Percentiles rank a stretch among this genome's conserved stretches.
Conservation (phyloP, 352 stramenopile genomes). For the Globisporangium ultimum region DNA sequence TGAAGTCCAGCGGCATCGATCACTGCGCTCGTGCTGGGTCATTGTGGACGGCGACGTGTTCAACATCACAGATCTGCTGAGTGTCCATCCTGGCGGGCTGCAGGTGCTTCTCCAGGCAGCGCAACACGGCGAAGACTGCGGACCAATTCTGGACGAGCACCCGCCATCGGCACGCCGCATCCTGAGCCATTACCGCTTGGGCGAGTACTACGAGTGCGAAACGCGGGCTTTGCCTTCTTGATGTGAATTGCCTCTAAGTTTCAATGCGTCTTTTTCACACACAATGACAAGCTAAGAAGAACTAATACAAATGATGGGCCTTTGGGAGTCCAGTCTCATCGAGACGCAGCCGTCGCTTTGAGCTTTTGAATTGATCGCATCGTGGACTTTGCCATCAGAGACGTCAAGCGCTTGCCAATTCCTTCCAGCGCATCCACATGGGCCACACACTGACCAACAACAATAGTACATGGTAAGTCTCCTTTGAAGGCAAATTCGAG, state of each 20-base stretch:
- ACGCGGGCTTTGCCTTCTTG: conserved; percentile 27
- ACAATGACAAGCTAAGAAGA: not conserved
- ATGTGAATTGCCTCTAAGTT: conserved; percentile 4
- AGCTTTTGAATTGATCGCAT: conserved; percentile 66
- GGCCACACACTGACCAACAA: conserved; percentile 20
- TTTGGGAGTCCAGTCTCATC: not conserved
- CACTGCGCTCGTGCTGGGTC: conserved; percentile 87
- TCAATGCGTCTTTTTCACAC: not conserved
- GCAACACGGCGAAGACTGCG: conserved; percentile 48
- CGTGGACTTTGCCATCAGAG: conserved; percentile 64
- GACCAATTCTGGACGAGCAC: conserved; percentile 48
- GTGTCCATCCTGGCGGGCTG: conserved; percentile 84
- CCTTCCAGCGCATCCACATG: conserved; percentile 45
- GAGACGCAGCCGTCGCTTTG: conserved; percentile 15
- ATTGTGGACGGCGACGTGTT: conserved; percentile 86
- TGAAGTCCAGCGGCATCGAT: conserved; percentile 84
- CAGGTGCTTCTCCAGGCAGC: conserved; percentile 56
- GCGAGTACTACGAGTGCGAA: conserved; percentile 61
- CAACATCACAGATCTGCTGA: conserved; percentile 89
- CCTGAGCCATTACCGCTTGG: conserved; percentile 55
- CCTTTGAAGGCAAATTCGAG: not conserved
- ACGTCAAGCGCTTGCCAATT: conserved; percentile 40
- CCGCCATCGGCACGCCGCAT: conserved; percentile 37
- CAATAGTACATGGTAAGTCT: not conserved
- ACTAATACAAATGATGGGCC: no score